phyloP scores from a whole-genome alignment of 768 basidiomycete species.

The Mycena crocata region DNA sequence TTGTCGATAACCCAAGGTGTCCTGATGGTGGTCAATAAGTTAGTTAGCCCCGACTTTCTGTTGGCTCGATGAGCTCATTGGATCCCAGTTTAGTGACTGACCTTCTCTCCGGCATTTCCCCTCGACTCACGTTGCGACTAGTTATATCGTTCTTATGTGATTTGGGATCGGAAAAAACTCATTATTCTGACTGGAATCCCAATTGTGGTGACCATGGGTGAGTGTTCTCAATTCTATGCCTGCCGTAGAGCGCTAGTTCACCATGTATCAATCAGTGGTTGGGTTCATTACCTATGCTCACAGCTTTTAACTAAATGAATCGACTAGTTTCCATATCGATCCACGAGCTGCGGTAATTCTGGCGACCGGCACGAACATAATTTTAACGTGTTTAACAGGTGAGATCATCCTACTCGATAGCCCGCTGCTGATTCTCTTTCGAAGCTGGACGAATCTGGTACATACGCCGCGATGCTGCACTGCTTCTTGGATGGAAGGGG shows the following conservation, averaged over 20 bases:
- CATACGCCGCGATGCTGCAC: background rate
- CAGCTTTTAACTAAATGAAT: background rate
- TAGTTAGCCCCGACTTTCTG: background rate
- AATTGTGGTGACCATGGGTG: background rate
- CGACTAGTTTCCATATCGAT: background rate
- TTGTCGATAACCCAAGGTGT: background rate
- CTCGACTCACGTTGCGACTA: background rate
- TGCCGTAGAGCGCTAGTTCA: background rate
- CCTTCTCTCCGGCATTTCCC: background rate
- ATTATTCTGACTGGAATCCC: background rate
- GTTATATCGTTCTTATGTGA: background rate
- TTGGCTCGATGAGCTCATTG: background rate
- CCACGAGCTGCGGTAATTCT: background rate
- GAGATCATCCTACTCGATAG: too few species aligned
- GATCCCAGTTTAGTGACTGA: background rate
- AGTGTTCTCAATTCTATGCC: background rate
- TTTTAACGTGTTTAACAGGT: background rate
- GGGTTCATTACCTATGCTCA: background rate
- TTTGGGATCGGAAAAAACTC: background rate
- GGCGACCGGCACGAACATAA: background rate
- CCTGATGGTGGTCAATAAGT: background rate
- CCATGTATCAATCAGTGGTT: background rate
- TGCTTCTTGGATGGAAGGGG: background rate
- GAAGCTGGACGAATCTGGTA: constrained; percentile 5
- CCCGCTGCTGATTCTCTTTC: background rate